phyloP scores from a whole-genome alignment of 768 basidiomycete species.

The Russula ochroleuca region DNA sequence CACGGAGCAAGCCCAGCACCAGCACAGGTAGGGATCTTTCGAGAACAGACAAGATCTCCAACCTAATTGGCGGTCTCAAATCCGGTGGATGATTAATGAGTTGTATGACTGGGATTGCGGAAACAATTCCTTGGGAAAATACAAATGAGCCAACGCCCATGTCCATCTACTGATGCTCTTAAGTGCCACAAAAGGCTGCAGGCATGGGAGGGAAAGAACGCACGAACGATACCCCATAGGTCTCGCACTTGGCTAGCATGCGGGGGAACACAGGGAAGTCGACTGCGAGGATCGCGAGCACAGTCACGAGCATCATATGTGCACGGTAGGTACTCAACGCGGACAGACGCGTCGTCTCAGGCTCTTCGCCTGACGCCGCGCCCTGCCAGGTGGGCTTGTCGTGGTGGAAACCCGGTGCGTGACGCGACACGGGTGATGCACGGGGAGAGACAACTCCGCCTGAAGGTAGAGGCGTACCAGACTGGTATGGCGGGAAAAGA shows the following conservation, averaged over 20 bases:
- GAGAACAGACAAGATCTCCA: slow-evolving; percentile 49
- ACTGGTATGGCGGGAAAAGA: slow-evolving; percentile 40
- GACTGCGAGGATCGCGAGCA: slow-evolving; percentile 88
- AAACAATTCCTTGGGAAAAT: slow-evolving; percentile 90
- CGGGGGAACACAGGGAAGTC: slow-evolving; percentile 94
- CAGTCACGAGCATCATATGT: slow-evolving; percentile 93
- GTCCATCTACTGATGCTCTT: slow-evolving; percentile 71
- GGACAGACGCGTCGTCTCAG: slow-evolving; percentile 46
- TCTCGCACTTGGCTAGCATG: slow-evolving; percentile 85
- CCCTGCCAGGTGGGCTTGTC: neutral
- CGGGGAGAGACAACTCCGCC: slow-evolving; percentile 31
- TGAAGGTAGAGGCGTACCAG: slow-evolving; percentile 53
- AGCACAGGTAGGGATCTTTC: slow-evolving; percentile 65
- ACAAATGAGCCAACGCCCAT: slow-evolving; percentile 96
- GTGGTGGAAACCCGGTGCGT: slow-evolving; percentile 11
- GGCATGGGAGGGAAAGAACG: slow-evolving; percentile 27
- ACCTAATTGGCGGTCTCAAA: slow-evolving; percentile 44
- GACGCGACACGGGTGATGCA: slow-evolving; percentile 22
- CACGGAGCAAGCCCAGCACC: slow-evolving; percentile 67
- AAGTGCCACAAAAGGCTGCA: neutral
- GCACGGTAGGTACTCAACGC: slow-evolving; percentile 85
- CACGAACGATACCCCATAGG: slow-evolving; percentile 91
- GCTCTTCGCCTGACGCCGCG: neutral
- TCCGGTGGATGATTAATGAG: slow-evolving; percentile 60
- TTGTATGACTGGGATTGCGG: slow-evolving; percentile 76